Base-by-base conservation (phyloP, 192 early-diverging fungal genomes). In the Entomortierella lignicola region DNA sequence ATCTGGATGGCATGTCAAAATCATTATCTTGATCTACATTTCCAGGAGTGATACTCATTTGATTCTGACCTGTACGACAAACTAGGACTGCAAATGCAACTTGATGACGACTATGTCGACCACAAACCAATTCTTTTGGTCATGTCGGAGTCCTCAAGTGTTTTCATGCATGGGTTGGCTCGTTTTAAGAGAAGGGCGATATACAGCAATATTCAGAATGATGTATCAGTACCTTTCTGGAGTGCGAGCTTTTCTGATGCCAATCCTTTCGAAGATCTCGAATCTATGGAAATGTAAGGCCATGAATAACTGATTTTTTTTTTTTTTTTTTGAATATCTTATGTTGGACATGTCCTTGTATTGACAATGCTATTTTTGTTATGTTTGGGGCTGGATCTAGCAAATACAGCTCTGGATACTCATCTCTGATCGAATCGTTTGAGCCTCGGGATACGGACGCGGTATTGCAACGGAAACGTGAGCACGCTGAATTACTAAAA, bases 141-240 rank as follows among this genome's bases (percentile, higher is more conserved):
- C 20, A 70, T 87, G 63, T 66, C 85, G 5, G 69, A 77, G 51
- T 81, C 85, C 41, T 77, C 72, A 55, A 64, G 71, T 18, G 54
- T 80, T 26, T 84, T 72, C 65, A 63, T 75, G 10, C 79, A 85
- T 42, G 82, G 75, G 23, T 63, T 89, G 25, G 47, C 58, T 7
- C 32, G 56, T 39, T 90, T 90, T 51, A 83, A 85, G 34, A 34
- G 71, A 25, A 60, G 75, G 32, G 54, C 66, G 20, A 25, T 84
- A 8, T 90, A 88, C 48, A 83, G 84, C 44, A 90, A 90, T 55
- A 63, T 81, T 12, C 26, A 48, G 1, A 84, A 86, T 51, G 89
- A 90, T 55, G 71, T 82, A 55, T 85, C 79, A 17, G 89, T 90
- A 0, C 89, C 87, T 23, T 87, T 83, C 56, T 90, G 89, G 89